Conservation (phyloP, 805 yeast genomes). For the Scheffersomyces ergatensis region DNA sequence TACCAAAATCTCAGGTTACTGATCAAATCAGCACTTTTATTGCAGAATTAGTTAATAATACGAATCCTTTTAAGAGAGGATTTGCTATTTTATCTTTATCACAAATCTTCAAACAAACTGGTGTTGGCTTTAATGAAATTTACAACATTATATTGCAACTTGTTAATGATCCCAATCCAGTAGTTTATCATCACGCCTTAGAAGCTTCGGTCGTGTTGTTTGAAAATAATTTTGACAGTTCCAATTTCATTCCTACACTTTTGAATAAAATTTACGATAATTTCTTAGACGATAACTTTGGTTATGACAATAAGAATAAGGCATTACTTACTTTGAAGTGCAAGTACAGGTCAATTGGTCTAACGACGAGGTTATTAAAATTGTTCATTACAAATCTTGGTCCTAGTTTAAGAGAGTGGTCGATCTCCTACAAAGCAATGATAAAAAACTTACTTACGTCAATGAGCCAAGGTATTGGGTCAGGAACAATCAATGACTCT, state of each 20-base stretch:
- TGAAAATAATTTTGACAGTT: conserved; percentile 51
- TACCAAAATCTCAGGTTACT: conserved; percentile 12
- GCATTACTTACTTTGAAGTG: conserved; percentile 33
- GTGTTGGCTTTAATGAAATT: conserved; percentile 37
- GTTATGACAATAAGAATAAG: conserved; percentile 32
- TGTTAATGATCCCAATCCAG: conserved; percentile 78
- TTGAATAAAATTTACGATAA: conserved; percentile 23
- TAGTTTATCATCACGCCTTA: conserved; percentile 73
- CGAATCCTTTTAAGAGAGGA: conserved; percentile 63
- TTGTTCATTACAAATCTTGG: conserved; percentile 35
- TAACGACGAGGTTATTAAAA: conserved; percentile 23
- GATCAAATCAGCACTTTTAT: conserved; percentile 35
- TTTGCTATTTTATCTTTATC: conserved; percentile 26
- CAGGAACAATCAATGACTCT: conserved; percentile 22
- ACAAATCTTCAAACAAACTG: conserved; percentile 24
- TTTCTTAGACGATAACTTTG: conserved; percentile 34
- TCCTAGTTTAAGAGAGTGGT: conserved; percentile 29
- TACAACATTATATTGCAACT: conserved; percentile 59
- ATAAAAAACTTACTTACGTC: conserved; percentile 26
- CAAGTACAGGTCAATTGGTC: conserved; percentile 26
- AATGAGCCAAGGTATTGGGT: conserved; percentile 31
- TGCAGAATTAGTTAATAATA: conserved; percentile 62
- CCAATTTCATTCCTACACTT: conserved; percentile 36
- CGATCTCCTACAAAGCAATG: conserved; percentile 14
- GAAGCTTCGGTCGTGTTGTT: conserved; percentile 56